Evolutionary conservation across 1,284 basidiomycete genomes (phyloP).

Genomic region (Cutaneotrichosporon spelunceum): DNA sequence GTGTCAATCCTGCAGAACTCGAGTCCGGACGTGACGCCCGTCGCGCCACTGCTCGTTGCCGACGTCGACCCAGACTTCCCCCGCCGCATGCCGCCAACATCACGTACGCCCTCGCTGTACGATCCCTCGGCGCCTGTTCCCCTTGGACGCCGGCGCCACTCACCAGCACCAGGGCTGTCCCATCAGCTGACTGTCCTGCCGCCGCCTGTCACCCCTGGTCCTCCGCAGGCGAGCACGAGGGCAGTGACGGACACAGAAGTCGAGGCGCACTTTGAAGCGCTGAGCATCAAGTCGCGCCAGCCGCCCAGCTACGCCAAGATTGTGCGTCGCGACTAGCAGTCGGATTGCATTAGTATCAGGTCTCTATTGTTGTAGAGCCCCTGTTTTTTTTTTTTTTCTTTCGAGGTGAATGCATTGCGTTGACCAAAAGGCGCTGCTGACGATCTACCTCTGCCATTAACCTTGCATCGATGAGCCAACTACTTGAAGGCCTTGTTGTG

Average conservation of each 20-base stretch:
- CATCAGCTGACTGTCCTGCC: neutral
- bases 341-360: neutral
- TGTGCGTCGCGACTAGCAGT: constrained; percentile 38
- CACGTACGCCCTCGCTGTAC: constrained; percentile 30
- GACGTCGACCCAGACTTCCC: constrained; percentile 41
- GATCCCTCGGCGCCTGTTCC: constrained; percentile 35
- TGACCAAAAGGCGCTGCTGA: neutral
- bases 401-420: constrained; percentile 1
- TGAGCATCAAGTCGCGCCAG: constrained; percentile 29
- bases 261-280: constrained; percentile 40
- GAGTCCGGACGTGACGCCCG: neutral
- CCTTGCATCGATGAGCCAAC: no score
- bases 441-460: neutral
- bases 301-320: constrained; percentile 46
- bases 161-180: neutral
- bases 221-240: constrained; percentile 3
- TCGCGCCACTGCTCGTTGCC: neutral
- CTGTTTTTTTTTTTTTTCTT: neutral
- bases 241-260: constrained; percentile 31
- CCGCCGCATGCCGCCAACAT: constrained; percentile 25
- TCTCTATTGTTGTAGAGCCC: neutral
- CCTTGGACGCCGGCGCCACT: constrained; percentile 10
- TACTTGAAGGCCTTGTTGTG: neutral
- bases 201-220: constrained; percentile 7
- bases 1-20: constrained; percentile 19